These are phyloP conservation scores for Bolboschoenus planiculmis DNA, from an alignment of 176 grass and related monocot species.

Conservation along the genomic window DNA sequence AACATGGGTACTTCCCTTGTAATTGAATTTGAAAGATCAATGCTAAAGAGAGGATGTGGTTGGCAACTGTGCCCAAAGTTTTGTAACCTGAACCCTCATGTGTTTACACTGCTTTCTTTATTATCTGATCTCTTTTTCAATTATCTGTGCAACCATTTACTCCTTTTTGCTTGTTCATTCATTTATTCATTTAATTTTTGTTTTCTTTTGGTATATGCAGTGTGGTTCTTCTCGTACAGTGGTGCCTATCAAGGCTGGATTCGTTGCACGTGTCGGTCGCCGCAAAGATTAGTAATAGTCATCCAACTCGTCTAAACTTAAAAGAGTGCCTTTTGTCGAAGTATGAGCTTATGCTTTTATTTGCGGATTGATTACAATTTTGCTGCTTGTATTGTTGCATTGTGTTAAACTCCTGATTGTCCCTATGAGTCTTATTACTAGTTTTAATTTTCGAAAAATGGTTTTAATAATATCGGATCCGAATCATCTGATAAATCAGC, in stretches of 20 bases:
- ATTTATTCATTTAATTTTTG: neutral
- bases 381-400: neutral
- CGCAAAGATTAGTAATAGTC: slow-evolving; percentile 34
- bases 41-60: neutral
- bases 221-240: slow-evolving; percentile 85
- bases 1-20: neutral
- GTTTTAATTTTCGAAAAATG: neutral
- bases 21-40: neutral
- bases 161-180: neutral
- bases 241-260: slow-evolving; percentile 62
- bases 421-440: neutral
- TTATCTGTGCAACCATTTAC: too few relatives aligned
- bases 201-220: slow-evolving; percentile 27
- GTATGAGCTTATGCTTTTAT: neutral
- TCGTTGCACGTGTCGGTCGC: slow-evolving; percentile 54
- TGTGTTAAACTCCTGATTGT: neutral
- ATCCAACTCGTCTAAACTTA: neutral
- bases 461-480: neutral
- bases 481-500: neutral
- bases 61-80: neutral
- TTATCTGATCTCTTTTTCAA: neutral
- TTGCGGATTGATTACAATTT: slow-evolving; percentile 8
- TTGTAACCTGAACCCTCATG: neutral
- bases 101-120: neutral
- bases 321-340: neutral